These are phyloP conservation scores for Pichia gijzeniarum DNA, from an alignment of 805 yeast genomes.

Conservation along the genomic window DNA sequence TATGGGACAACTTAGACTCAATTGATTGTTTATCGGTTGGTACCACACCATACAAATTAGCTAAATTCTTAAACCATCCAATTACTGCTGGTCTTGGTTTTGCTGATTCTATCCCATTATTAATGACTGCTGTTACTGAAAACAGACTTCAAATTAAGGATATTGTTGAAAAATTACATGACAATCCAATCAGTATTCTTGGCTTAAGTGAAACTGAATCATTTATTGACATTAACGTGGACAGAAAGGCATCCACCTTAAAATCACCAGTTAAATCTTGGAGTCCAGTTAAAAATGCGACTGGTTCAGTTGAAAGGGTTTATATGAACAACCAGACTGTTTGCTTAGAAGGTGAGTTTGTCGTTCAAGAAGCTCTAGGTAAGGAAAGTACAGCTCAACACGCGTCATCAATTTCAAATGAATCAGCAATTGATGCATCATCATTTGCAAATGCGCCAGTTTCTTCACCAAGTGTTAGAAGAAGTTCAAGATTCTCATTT, in stretches of 20 bases:
- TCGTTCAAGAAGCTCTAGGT: slow-evolving; percentile 57
- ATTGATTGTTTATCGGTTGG: slow-evolving; percentile 90
- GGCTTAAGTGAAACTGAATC: slow-evolving; percentile 78
- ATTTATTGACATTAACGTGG: slow-evolving; percentile 74
- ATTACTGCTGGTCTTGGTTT: slow-evolving; percentile 71
- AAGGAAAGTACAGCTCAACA: slow-evolving; percentile 44
- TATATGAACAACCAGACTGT: slow-evolving; percentile 70
- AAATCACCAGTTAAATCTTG: slow-evolving; percentile 37
- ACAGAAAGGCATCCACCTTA: slow-evolving; percentile 48
- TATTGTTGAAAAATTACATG: slow-evolving; percentile 66
- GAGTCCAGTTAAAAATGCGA: slow-evolving; percentile 52
- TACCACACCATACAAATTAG: slow-evolving; percentile 63
- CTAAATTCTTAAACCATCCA: slow-evolving; percentile 55
- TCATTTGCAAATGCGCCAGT: slow-evolving; percentile 25
- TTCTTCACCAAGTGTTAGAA: slow-evolving; percentile 30
- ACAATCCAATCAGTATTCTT: slow-evolving; percentile 76
- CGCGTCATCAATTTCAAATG: slow-evolving; percentile 26
- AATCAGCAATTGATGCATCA: slow-evolving; percentile 14
- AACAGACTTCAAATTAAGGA: slow-evolving; percentile 68
- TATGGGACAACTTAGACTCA: slow-evolving; percentile 68
- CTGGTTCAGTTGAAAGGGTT: slow-evolving; percentile 88
- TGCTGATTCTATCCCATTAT: slow-evolving; percentile 73
- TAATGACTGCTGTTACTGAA: slow-evolving; percentile 71
- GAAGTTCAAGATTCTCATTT: slow-evolving; percentile 46
- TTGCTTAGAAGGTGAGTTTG: slow-evolving; percentile 74